Base-by-base conservation (phyloP, 1,284 basidiomycete genomes). In the Dichomitus squalens region DNA sequence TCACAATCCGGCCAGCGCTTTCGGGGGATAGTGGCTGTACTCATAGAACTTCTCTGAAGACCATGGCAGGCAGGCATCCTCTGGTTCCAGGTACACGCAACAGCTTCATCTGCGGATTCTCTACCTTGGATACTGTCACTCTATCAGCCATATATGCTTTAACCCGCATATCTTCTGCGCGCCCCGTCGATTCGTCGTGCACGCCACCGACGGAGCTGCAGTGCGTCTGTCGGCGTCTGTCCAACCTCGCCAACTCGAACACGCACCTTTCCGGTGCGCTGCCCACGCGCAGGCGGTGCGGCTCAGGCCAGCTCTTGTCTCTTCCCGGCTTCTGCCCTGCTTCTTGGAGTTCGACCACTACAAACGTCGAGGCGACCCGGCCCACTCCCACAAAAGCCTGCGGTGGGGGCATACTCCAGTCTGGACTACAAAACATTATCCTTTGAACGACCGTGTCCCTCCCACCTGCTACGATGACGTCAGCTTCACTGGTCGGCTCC, bases 11-110 rank as follows among this genome's bases (percentile, higher is more conserved):
- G 3, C 25, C 2, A 44, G 25, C 41, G 23, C 18, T 23, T n/a
- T 8, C 9, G 27, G 29, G 16, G 27, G 27, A 44, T 29, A 39
- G 54, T 46, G 54, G 48, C 54, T 50, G 54, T 55, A 35, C 48
- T 18, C 27, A 33, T 4, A 35, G 21, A 35, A 35, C 40, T 40
- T 40, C 29, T 20, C 9, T 25, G 11, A 21, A 43, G 43, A 46
- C 29, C 5, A 31, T 9, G 18, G 44, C 25, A 41, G 21, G 40
- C 41, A 14, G 29, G 25, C 31, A 29, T 47, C 18, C 29, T 12
- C 39, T 6, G 18, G 25, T 55, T 49, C 48, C 38, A 35, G 39
- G 38, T 51, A 31, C 48, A 23, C n/a, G 6, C 20, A 49, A 31
- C 20, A 27, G 7, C 14, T 23, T 23, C 29, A 11, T 18, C 20